Percentiles rank a stretch among this genome's conserved stretches.
Evolutionary conservation across 345 rosid species (phyloP).

Genomic region (Linum tenue): DNA sequence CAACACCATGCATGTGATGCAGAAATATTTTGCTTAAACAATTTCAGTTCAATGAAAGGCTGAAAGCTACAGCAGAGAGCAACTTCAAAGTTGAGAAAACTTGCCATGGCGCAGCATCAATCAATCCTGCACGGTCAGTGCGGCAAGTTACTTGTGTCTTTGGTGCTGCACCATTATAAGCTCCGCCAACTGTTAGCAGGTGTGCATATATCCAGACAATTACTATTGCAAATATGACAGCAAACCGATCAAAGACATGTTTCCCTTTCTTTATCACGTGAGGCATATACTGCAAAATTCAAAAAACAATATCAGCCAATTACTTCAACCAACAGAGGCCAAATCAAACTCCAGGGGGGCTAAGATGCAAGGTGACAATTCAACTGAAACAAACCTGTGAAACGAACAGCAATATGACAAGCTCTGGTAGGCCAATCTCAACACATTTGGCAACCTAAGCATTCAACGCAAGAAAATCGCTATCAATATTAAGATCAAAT

Average conservation of each 20-base stretch:
- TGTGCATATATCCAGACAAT: slow-evolving; percentile 91
- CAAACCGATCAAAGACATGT: slow-evolving; percentile 58
- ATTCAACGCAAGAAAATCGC: neutral
- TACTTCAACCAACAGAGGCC: slow-evolving; percentile 1
- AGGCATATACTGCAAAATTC: slow-evolving; percentile 67
- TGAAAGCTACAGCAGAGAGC: neutral
- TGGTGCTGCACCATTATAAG: slow-evolving; percentile 53
- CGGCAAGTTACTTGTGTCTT: slow-evolving; percentile 74
- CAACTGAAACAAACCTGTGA: slow-evolving; percentile 49
- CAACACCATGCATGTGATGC: too few relatives aligned
- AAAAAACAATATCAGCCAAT: slow-evolving; percentile 8
- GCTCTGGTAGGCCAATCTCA: slow-evolving; percentile 92
- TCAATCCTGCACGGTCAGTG: slow-evolving; percentile 87
- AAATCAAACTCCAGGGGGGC: neutral
- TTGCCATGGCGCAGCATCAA: slow-evolving; percentile 89
- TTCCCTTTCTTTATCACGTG: slow-evolving; percentile 47
- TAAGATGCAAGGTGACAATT: neutral
- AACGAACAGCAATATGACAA: slow-evolving; percentile 58
- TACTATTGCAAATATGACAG: slow-evolving; percentile 64
- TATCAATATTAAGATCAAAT: neutral
- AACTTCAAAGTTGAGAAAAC: slow-evolving; percentile 14
- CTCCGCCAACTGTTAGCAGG: slow-evolving; percentile 90
- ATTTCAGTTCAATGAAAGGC: neutral
- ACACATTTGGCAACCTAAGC: slow-evolving; percentile 87
- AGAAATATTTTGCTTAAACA: too few relatives aligned